phyloP scores from a whole-genome alignment of 352 stramenopile genomes.

The Phytophthora cactorum region DNA sequence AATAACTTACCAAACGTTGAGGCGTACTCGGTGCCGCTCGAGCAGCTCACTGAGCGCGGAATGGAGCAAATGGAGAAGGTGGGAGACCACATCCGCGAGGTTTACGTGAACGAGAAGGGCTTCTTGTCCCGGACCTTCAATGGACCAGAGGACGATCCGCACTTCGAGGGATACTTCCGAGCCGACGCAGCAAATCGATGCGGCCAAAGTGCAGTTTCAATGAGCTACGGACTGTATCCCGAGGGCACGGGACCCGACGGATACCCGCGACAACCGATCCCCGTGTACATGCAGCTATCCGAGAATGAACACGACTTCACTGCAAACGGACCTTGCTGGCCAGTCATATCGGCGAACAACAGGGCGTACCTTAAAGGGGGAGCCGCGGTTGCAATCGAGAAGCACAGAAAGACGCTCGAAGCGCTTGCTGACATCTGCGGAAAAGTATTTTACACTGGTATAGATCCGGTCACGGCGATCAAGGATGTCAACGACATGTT shows the following conservation, averaged over 20 bases:
- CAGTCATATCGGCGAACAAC: conserved; percentile 57
- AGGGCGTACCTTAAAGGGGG: conserved; percentile 49
- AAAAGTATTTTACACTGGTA: conserved; percentile 48
- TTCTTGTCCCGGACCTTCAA: conserved; percentile 78
- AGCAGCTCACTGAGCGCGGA: conserved; percentile 76
- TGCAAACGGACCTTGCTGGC: conserved; percentile 70
- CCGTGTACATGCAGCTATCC: conserved; percentile 80
- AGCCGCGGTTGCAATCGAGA: conserved; percentile 46
- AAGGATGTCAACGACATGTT: conserved; percentile 84
- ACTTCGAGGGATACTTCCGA: conserved; percentile 81
- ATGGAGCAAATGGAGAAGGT: conserved; percentile 76
- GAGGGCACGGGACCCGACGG: conserved; percentile 66
- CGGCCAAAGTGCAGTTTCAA: conserved; percentile 69
- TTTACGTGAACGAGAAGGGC: conserved; percentile 69
- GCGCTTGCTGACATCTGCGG: conserved; percentile 53
- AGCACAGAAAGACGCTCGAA: conserved; percentile 51
- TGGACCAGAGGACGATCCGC: conserved; percentile 49
- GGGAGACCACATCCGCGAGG: conserved; percentile 66
- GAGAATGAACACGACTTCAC: conserved; percentile 86
- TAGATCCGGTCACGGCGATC: conserved; percentile 60
- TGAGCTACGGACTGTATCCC: conserved; percentile 76
- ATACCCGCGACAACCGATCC: conserved; percentile 68
- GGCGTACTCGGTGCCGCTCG: conserved; percentile 66
- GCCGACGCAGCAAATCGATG: conserved; percentile 73
- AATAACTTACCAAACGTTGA: conserved; percentile 69